Evolutionary conservation across 306 rosid species (phyloP).

Genomic region (Citrullus colocynthis): DNA sequence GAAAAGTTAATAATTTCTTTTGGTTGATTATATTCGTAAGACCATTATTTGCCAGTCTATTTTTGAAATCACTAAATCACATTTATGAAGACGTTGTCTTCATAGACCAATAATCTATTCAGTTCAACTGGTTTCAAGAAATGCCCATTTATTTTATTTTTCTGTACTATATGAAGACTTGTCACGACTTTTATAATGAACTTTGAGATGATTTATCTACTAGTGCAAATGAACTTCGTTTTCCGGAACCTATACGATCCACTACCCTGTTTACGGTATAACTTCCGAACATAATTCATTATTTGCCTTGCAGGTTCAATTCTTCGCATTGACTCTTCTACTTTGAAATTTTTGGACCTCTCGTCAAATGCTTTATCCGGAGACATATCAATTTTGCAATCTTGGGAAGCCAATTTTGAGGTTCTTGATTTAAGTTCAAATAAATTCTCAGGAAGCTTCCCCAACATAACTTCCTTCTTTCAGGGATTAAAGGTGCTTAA

Average conservation of each 20-base stretch:
- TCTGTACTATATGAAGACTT: not conserved
- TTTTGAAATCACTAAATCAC: not conserved
- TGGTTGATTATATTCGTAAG: not conserved
- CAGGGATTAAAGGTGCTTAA: slow-evolving; percentile 27
- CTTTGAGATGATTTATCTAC: not conserved
- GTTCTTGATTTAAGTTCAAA: slow-evolving; percentile 76
- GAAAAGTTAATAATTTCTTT: not conserved
- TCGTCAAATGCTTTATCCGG: slow-evolving; percentile 76
- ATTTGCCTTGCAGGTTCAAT: slow-evolving; percentile 49
- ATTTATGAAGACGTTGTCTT: not conserved
- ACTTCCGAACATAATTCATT: not conserved
- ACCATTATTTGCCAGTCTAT: not conserved
- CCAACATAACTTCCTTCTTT: slow-evolving; percentile 30
- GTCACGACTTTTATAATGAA: not conserved
- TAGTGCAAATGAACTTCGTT: not conserved
- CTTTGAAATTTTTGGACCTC: slow-evolving; percentile 52
- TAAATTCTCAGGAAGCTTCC: slow-evolving; percentile 52
- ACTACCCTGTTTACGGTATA: not conserved
- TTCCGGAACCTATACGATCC: not conserved
- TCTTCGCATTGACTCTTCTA: slow-evolving; percentile 53
- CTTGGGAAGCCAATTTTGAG: slow-evolving; percentile 60
- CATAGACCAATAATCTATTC: not conserved
- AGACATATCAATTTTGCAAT: slow-evolving; percentile 46
- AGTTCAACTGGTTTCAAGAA: not conserved
- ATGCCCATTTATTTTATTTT: not conserved